Conservation (phyloP, 2,329 filamentous ascomycete species). For the Juglanconis oblonga region DNA sequence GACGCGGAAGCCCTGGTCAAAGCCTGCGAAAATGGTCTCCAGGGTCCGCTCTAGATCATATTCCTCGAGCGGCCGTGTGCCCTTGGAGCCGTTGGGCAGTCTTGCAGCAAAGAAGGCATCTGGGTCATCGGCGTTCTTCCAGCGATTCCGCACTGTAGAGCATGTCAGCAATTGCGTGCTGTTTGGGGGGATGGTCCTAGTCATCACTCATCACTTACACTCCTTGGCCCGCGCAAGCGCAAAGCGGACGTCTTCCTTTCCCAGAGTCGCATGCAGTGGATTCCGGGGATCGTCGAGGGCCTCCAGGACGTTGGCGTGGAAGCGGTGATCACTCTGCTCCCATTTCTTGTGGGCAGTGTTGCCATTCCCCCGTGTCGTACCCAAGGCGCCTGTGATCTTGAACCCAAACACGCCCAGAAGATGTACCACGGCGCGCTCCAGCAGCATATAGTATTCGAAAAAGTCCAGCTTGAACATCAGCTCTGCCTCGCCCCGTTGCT, state of each 20-base stretch:
- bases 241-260: conserved; percentile 50
- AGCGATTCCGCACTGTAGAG: conserved; percentile 57
- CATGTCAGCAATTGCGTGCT: not conserved
- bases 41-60: conserved; percentile 63
- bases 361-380: not conserved
- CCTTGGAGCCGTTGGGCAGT: not conserved
- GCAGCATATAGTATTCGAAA: conserved; percentile 71
- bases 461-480: conserved; percentile 77
- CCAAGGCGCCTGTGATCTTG: conserved; percentile 38
- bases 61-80: conserved; percentile 46
- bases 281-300: conserved; percentile 56
- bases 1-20: conserved; percentile 55
- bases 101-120: conserved; percentile 29
- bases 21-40: conserved; percentile 51
- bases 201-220: not conserved
- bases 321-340: conserved; percentile 38
- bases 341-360: conserved; percentile 5
- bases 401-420: conserved; percentile 64
- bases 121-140: conserved; percentile 63
- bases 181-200: not conserved
- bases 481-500: conserved; percentile 44
- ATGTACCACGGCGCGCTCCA: conserved; percentile 68
- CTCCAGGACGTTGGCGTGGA: conserved; percentile 67
- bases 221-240: conserved; percentile 66
- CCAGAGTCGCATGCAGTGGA: conserved; percentile 56